These are phyloP conservation scores for Podospora pseudoanserina DNA, from an alignment of 495 filamentous ascomycete genomes.

Conservation along the genomic window DNA sequence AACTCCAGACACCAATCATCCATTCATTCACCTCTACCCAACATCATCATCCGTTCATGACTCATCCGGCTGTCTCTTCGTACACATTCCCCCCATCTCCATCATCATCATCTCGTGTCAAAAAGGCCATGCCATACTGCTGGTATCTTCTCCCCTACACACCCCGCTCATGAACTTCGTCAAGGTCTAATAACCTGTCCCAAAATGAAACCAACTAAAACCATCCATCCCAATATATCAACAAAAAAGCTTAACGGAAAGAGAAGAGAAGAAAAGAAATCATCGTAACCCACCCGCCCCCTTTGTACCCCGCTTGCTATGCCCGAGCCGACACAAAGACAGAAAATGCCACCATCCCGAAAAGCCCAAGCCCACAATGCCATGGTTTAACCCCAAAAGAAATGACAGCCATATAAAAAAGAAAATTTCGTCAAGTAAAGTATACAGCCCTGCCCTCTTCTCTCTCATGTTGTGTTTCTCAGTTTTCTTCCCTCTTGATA, in stretches of 20 bases:
- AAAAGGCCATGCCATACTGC: neutral
- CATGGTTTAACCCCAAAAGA: neutral
- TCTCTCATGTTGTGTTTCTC: neutral
- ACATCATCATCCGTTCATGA: no score
- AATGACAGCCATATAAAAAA: neutral
- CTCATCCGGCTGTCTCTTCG: no score
- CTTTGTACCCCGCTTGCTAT: neutral
- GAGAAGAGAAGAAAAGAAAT: neutral
- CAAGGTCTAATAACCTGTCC: neutral
- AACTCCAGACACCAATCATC: no score
- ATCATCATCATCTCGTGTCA: neutral
- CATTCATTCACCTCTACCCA: no score
- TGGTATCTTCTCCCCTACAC: neutral
- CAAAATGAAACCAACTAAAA: neutral
- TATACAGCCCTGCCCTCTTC: neutral
- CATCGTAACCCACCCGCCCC: neutral
- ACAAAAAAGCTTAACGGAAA: neutral
- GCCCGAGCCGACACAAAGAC: constrained; percentile 3
- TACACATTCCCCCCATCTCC: neutral
- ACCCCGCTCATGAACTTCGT: neutral
- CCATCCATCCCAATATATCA: neutral
- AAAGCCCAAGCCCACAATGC: neutral
- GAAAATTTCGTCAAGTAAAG: neutral
- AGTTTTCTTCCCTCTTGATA: constrained; percentile 2
- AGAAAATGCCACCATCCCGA: neutral